phyloP scores from a whole-genome alignment of 1,139 yeast genomes.

The Suhomyces taliae region DNA sequence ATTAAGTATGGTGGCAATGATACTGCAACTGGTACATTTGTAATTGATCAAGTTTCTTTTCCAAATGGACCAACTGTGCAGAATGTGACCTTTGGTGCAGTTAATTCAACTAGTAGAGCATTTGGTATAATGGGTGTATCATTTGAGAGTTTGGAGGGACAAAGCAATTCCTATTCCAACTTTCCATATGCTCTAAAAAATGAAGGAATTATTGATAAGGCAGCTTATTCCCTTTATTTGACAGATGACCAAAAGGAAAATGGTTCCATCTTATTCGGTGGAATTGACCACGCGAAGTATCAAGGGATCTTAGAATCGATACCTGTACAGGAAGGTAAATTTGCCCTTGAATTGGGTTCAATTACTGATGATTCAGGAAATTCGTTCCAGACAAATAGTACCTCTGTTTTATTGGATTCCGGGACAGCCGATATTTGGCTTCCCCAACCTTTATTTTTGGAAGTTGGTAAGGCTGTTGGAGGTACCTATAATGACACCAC shows the following conservation, averaged over 20 bases:
- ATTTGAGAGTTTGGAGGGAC: background rate
- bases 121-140: conserved; percentile 67
- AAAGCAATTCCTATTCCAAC: conserved; percentile 12
- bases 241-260: conserved; percentile 34
- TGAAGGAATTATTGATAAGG: conserved; percentile 27
- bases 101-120: conserved; percentile 50
- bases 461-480: conserved; percentile 5
- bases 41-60: conserved; percentile 42
- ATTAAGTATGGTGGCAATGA: conserved; percentile 35
- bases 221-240: conserved; percentile 45
- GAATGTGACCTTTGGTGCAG: conserved; percentile 53
- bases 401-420: conserved; percentile 34
- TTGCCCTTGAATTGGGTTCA: conserved; percentile 5
- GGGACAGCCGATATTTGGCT: conserved; percentile 32
- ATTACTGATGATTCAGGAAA: conserved; percentile 13
- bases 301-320: conserved; percentile 38
- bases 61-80: conserved; percentile 30
- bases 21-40: conserved; percentile 51
- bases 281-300: conserved; percentile 54
- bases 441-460: conserved; percentile 6
- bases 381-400: background rate
- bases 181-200: conserved; percentile 28
- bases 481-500: conserved; percentile 1
- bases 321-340: conserved; percentile 15
- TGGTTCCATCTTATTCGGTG: conserved; percentile 59